Percentiles rank a stretch among this genome's conserved stretches.
Conservation (phyloP, 2,329 filamentous ascomycete genomes). For the Fusarium mundagurra region DNA sequence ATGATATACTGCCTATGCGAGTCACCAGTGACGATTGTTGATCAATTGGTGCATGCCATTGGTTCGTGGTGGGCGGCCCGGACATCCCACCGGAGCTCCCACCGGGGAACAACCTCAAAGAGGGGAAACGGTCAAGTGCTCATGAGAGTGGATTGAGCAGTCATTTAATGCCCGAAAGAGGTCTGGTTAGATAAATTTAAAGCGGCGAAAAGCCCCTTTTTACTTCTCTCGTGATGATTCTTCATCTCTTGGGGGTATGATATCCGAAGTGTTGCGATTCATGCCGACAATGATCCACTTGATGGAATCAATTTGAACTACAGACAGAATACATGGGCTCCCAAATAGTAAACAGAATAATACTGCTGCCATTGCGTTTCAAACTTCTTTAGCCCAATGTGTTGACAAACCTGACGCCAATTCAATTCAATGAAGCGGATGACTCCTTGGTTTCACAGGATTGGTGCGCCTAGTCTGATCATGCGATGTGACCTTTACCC, state of each 20-base stretch:
- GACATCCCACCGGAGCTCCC: conserved; percentile 1
- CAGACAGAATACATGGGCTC: background rate
- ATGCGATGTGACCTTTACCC: background rate
- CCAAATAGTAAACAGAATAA: background rate
- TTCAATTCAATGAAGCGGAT: background rate
- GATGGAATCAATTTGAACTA: accelerated
- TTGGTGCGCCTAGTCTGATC: background rate
- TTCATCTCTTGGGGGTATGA: background rate
- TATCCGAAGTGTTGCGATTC: accelerated
- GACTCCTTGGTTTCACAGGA: accelerated
- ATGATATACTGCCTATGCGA: background rate
- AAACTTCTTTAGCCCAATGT: accelerated
- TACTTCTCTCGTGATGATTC: too few species aligned
- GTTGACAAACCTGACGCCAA: too few species aligned
- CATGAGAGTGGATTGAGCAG: background rate
- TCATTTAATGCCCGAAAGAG: background rate
- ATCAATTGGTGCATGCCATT: background rate
- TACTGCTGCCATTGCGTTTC: background rate
- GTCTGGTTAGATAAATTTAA: background rate
- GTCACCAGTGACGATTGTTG: background rate
- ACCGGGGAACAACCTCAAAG: background rate
- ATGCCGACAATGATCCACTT: accelerated
- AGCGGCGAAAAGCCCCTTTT: background rate
- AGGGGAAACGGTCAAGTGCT: background rate
- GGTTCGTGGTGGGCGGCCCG: background rate